A percentile compares a stretch with the other conserved stretches of the same genome.
These are phyloP conservation scores for Exserohilum turcica DNA, from an alignment of 2,329 filamentous ascomycete species.

Conservation along the genomic window DNA sequence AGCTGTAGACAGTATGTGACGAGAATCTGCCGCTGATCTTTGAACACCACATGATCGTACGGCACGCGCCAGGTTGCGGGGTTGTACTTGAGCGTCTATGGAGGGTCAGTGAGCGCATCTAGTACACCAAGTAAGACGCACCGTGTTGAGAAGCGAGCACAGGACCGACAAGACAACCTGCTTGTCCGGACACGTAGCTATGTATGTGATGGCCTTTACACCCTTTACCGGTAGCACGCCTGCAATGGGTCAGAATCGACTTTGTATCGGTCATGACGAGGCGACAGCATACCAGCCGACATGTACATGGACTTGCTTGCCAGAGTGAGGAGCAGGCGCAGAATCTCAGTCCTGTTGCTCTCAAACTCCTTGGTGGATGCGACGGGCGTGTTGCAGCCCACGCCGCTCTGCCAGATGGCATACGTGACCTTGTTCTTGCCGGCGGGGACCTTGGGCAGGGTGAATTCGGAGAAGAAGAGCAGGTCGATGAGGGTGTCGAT, in stretches of 20 bases:
- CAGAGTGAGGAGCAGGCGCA: constrained; percentile 83
- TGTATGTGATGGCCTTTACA: constrained; percentile 82
- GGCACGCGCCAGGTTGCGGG: constrained; percentile 92
- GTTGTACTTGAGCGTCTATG: constrained; percentile 89
- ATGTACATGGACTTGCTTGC: constrained; percentile 94
- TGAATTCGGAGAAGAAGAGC: constrained; percentile 90
- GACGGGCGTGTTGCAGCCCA: constrained; percentile 89
- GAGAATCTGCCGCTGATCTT: constrained; percentile 85
- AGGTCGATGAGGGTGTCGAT: constrained; percentile 88
- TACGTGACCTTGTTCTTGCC: constrained; percentile 83
- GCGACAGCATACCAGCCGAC: constrained; percentile 62
- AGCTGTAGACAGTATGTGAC: constrained; percentile 92
- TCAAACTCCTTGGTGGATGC: constrained; percentile 90
- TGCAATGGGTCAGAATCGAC: background rate
- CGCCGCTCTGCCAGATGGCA: constrained; percentile 97
- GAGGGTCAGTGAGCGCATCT: constrained; percentile 20
- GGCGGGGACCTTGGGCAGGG: constrained; percentile 73
- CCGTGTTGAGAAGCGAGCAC: constrained; percentile 92
- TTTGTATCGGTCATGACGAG: background rate
- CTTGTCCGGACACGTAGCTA: constrained; percentile 86
- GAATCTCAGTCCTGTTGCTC: constrained; percentile 87
- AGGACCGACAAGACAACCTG: constrained; percentile 87
- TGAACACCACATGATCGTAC: constrained; percentile 90
- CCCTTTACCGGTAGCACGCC: constrained; percentile 76
- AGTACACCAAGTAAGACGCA: constrained; percentile 53